Conservation (phyloP, 139 green algal genomes). For the Tetradesmus lagerheimii region DNA sequence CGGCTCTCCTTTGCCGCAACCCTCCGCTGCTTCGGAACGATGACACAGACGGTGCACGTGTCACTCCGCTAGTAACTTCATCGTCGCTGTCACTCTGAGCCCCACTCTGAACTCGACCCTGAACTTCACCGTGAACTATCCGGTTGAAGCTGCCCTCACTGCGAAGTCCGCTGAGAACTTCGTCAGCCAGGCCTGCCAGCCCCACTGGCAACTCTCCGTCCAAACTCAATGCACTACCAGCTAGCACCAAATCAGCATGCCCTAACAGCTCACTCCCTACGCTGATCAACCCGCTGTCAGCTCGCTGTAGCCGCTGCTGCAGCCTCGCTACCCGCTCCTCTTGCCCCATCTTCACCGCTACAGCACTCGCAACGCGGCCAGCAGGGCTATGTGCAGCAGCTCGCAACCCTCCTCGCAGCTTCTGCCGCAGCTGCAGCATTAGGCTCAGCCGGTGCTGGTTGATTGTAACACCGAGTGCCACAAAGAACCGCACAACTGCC, state of each 20-base stretch:
- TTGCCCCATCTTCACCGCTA: slow-evolving; percentile 37
- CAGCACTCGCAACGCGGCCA: slow-evolving; percentile 25
- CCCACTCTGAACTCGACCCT: background rate
- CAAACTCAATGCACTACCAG: background rate
- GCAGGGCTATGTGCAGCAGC: slow-evolving; percentile 28
- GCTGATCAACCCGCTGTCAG: slow-evolving; percentile 28
- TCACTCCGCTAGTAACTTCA: slow-evolving; percentile 4
- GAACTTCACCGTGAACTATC: background rate
- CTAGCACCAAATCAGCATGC: background rate
- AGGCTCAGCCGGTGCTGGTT: slow-evolving; percentile 45
- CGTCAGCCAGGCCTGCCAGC: background rate
- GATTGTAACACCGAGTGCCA: slow-evolving; percentile 13
- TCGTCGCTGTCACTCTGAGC: slow-evolving; percentile 6
- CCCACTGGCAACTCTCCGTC: background rate
- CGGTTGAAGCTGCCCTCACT: background rate
- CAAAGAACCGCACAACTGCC: slow-evolving; percentile 40
- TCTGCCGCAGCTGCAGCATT: slow-evolving; percentile 30
- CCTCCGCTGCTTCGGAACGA: background rate
- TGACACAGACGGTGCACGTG: background rate
- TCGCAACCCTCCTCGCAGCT: background rate
- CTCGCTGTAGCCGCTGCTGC: background rate
- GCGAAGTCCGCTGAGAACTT: background rate
- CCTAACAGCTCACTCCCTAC: slow-evolving; percentile 36
- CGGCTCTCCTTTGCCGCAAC: slow-evolving; percentile 12
- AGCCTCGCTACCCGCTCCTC: slow-evolving; percentile 19